A percentile compares a stretch with the other conserved stretches of the same genome.
Evolutionary conservation across 169 alveolate genomes (phyloP).

Genomic region (Plasmodium vivax): DNA sequence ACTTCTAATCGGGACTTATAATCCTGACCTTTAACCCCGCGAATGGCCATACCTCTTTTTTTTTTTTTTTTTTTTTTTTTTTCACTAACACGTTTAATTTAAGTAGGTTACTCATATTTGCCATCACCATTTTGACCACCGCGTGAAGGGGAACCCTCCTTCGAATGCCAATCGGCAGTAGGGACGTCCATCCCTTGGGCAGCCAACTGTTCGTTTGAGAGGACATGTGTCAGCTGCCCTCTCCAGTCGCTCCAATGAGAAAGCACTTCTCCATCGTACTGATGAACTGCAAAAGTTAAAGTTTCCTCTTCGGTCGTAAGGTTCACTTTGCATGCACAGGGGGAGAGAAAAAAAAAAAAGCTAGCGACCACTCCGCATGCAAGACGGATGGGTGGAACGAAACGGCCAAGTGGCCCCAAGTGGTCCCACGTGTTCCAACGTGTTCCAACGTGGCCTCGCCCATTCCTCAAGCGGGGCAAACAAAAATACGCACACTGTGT

Average conservation of each 20-base stretch:
- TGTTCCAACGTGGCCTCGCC: neutral
- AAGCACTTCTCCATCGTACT: neutral
- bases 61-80: too few species aligned
- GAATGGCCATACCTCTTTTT: neutral
- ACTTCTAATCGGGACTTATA: neutral
- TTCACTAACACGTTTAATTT: neutral
- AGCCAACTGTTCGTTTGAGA: too few species aligned
- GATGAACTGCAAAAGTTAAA: neutral
- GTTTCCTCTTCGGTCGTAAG: neutral
- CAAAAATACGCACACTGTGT: neutral
- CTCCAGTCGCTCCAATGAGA: neutral
- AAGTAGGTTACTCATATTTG: neutral
- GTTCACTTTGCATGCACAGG: neutral
- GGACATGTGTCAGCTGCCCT: neutral
- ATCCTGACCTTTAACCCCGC: neutral
- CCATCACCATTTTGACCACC: neutral
- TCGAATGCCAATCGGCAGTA: neutral
- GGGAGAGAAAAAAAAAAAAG: neutral
- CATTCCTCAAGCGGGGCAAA: neutral
- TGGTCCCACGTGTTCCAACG: neutral
- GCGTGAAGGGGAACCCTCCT: neutral
- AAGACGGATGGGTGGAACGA: neutral
- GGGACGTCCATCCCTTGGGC: neutral
- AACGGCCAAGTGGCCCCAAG: neutral
- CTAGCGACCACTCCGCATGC: neutral